phyloP scores from a whole-genome alignment of 139 green algal genomes.

The Chlorella sp. region DNA sequence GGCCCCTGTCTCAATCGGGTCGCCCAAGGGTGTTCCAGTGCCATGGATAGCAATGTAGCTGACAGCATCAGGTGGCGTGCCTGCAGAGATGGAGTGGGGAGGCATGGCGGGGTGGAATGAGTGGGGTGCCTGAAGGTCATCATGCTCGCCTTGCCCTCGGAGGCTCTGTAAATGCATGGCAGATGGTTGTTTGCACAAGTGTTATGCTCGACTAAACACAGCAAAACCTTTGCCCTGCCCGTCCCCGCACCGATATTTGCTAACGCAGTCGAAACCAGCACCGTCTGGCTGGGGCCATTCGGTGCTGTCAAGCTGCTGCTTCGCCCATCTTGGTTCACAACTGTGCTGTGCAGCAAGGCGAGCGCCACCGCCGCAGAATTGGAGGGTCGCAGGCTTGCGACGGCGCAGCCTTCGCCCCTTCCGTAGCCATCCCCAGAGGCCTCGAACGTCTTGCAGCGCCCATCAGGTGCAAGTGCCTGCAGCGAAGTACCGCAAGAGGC shows the following conservation, averaged over 20 bases:
- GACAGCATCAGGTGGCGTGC: conserved; percentile 24
- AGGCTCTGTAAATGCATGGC: background rate
- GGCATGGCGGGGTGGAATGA: background rate
- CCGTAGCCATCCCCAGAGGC: conserved; percentile 62
- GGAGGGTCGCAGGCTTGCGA: conserved; percentile 5
- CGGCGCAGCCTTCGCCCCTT: conserved; percentile 51
- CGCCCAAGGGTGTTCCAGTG: conserved; percentile 90
- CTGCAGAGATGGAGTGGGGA: background rate
- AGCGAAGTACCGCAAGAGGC: background rate
- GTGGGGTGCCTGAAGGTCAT: background rate
- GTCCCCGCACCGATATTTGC: background rate
- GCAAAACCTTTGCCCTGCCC: background rate
- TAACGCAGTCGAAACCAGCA: conserved; percentile 52
- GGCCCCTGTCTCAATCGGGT: conserved; percentile 88
- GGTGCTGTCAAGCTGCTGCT: conserved; percentile 64
- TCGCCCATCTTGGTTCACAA: conserved; percentile 67
- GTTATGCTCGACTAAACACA: background rate
- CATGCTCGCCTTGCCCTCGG: background rate
- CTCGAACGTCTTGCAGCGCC: conserved; percentile 66
- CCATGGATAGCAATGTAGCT: conserved; percentile 59
- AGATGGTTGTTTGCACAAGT: background rate
- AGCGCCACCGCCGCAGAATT: background rate
- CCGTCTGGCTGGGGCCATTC: conserved; percentile 63
- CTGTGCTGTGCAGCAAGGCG: conserved; percentile 40
- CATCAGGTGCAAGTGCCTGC: conserved; percentile 29